phyloP scores from a whole-genome alignment of 148 eudicot species.

The Amaranthus cruentus region DNA sequence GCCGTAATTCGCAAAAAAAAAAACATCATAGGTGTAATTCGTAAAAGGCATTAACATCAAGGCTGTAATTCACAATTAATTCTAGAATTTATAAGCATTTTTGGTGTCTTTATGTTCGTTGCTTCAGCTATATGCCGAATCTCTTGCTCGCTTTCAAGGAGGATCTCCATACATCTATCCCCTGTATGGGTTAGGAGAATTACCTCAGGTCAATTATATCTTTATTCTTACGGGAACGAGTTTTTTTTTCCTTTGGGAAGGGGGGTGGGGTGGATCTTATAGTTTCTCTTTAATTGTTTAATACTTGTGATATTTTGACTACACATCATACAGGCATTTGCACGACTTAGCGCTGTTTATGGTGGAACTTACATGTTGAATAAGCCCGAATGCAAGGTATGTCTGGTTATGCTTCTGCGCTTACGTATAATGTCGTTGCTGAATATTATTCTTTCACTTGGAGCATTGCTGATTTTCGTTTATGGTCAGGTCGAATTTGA shows the following conservation, averaged over 20 bases:
- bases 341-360: constrained; percentile 96
- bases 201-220: constrained; percentile 71
- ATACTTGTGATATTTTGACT: not conserved
- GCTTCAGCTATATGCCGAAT: constrained; percentile 79
- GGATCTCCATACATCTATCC: constrained; percentile 98
- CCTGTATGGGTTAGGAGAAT: constrained; percentile 89
- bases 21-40: no score
- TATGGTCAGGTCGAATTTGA: constrained; percentile 76
- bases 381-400: constrained; percentile 92
- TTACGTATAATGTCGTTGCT: constrained; percentile 1
- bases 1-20: no score
- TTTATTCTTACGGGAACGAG: not conserved
- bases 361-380: constrained; percentile 97
- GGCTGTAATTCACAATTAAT: no score
- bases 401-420: not conserved
- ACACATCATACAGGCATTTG: constrained; percentile 61
- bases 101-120: not conserved
- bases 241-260: not conserved
- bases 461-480: constrained; percentile 8
- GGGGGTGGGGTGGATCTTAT: not conserved
- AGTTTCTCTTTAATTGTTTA: not conserved
- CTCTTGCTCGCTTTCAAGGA: constrained; percentile 92
- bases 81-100: constrained; percentile 2
- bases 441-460: not conserved
- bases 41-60: no score